Evolutionary conservation across 2,329 filamentous ascomycete species (phyloP).

Genomic region (Ascocoryne sarcoides): DNA sequence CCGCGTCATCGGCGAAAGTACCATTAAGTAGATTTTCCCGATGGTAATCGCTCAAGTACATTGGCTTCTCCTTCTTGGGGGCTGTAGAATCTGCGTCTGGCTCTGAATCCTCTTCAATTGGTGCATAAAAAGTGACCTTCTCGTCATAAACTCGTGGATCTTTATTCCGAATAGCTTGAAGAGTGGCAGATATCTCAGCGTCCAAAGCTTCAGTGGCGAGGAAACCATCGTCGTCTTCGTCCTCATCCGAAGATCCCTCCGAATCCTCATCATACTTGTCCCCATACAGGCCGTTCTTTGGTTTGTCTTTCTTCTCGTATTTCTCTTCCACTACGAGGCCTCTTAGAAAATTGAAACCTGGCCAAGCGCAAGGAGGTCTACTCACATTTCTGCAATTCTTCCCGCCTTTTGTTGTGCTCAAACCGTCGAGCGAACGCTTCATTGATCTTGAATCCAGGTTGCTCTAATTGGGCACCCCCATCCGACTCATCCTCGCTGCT

Average conservation of each 20-base stretch:
- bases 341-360: constrained; percentile 3
- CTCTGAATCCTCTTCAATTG: constrained; percentile 44
- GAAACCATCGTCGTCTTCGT: constrained; percentile 85
- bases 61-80: constrained; percentile 68
- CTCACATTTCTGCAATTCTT: constrained; percentile 67
- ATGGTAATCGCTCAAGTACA: constrained; percentile 86
- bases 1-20: constrained; percentile 45
- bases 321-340: constrained; percentile 71
- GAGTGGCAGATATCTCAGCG: constrained; percentile 74
- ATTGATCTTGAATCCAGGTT: constrained; percentile 66
- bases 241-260: constrained; percentile 65
- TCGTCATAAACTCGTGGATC: constrained; percentile 87
- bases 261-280: constrained; percentile 42
- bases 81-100: constrained; percentile 22
- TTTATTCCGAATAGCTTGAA: constrained; percentile 80
- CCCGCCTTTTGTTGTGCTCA: constrained; percentile 95
- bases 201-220: constrained; percentile 80
- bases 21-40: constrained; percentile 78
- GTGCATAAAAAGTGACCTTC: constrained; percentile 66
- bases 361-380: constrained; percentile 6
- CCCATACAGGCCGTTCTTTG: constrained; percentile 35
- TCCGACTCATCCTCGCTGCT: constrained; percentile 29
- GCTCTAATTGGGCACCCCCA: constrained; percentile 29
- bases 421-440: constrained; percentile 81
- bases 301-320: constrained; percentile 42